Percentiles rank a stretch among this genome's conserved stretches.
Conservation (phyloP, 176 grass and related monocot genomes). For the Triticum urartu region DNA sequence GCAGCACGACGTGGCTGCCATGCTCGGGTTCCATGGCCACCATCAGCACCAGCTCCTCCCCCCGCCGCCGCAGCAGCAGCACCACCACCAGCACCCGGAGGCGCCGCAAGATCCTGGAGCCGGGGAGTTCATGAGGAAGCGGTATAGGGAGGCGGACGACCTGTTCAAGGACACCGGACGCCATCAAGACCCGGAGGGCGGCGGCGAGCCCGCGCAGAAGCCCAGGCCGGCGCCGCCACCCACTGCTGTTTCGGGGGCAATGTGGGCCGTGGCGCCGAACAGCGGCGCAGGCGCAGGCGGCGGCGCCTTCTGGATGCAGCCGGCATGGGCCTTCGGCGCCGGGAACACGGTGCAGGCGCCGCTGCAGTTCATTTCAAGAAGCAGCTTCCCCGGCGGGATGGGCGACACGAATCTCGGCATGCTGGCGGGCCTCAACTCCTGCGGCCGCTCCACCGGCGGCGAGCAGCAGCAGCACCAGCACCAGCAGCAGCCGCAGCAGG, state of each 20-base stretch:
- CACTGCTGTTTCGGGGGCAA: slow-evolving; percentile 49
- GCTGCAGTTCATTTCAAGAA: slow-evolving; percentile 58
- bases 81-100: slow-evolving; percentile 31
- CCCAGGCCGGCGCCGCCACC: slow-evolving; percentile 12
- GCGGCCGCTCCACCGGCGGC: slow-evolving; percentile 38
- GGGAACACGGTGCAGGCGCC: slow-evolving; percentile 65
- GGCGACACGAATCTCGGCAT: slow-evolving; percentile 77
- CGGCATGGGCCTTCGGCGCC: slow-evolving; percentile 46
- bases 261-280: slow-evolving; percentile 82
- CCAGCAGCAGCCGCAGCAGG: slow-evolving; percentile 6
- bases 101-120: slow-evolving; percentile 36
- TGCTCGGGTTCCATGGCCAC: slow-evolving; percentile 69
- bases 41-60: slow-evolving; percentile 35
- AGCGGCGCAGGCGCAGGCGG: slow-evolving; percentile 30
- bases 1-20: slow-evolving; percentile 65
- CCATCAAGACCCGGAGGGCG: slow-evolving; percentile 35
- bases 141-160: slow-evolving; percentile 74
- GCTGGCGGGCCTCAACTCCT: slow-evolving; percentile 74
- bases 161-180: slow-evolving; percentile 83
- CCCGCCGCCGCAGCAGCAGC: slow-evolving; percentile 32
- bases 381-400: slow-evolving; percentile 54
- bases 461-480: slow-evolving; percentile 36
- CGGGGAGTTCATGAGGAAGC: slow-evolving; percentile 80
- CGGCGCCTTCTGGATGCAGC: slow-evolving; percentile 67
- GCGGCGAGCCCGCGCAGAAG: slow-evolving; percentile 30